Evolutionary conservation across 768 basidiomycete genomes (phyloP), one percentile per base, ranked within the genome.

Genomic region (Leccinum subgranulosum): DNA sequence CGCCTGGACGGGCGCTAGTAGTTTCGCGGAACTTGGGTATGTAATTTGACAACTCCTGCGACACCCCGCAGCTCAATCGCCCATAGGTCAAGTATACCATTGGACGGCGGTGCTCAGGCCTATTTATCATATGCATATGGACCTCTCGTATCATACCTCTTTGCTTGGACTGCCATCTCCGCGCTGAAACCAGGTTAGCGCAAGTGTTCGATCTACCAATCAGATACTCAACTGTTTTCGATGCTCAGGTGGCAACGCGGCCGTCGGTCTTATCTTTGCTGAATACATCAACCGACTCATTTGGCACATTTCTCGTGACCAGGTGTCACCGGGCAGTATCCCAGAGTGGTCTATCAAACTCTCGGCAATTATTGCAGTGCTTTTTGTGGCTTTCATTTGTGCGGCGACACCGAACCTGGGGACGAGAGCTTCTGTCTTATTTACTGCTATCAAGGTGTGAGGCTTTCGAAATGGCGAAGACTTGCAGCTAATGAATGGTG

Each of bases 1-100:
- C 10, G 92, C 84, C 6, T 98, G 95, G 96, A 97, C 96, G 3
- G 96, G 96, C 19, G 94, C 93, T 27, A 94, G 91, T 71, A 94
- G 91, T 68, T 97, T 87, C 69, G 93, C 93, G 9, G 94, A 97
- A 72, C 78, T 97, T 57, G 96, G 95, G 52, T 87, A 87, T 45
- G 89, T 15, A 34, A 34, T 12, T 14, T 47, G 19, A 41, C 74
- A 7, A 48, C 8, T 39, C 17, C 29, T 41, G 2, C 49, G 0
- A n/a, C 6, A 2, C 3, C 10, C 25, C 49, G 3, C 21, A 49
- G 21, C 59, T 52, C 17, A 25, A 25, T n/a, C 31, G 6, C 46
- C 17, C 9, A 15, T 15, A 72, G 71, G 29, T 73, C 71, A 19
- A 74, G 72, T 46, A 72, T 72, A 63, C 71, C 71, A 19, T 60